Evolutionary conservation across 768 basidiomycete species (phyloP), one percentile per base, ranked within the genome.

Genomic region (Leccinum imitatum): DNA sequence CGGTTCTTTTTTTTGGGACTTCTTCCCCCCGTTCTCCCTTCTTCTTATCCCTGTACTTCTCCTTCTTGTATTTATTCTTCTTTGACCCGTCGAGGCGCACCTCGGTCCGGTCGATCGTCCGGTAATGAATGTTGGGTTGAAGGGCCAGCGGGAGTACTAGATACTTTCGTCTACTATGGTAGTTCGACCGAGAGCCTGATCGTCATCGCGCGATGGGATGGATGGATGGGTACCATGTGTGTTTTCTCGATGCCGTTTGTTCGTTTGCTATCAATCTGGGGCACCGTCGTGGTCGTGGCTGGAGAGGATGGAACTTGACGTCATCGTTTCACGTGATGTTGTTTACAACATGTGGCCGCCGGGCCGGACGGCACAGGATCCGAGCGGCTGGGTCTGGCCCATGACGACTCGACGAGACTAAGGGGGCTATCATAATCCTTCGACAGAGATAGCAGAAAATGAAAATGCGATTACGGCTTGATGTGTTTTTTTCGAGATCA

Each of bases 221-320:
- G 14, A 15, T 37, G 37, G 39, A 41, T 41, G 39, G 2, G 41
- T n/a, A 41, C 17, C 17, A n/a, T n/a, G n/a, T 41, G 0, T n/a
- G n/a, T 41, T 41, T 10, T 41, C 41, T 41, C 44, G 10, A 46
- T 19, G 10, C 44, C 19, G n/a, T 44, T 19, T 23, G 56, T 52
- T 59, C 39, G 33, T 59, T 25, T 52, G 31, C 6, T 3, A n/a
- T 41, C n/a, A 41, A 41, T 41, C 41, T 41, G 17, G 41, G 41
- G 17, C n/a, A n/a, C n/a, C 0, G 35, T 41, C 39, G 17, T 41
- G 7, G 39, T 17, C 39, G 39, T 39, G 39, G 39, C 17, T 17
- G 39, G 39, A 41, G 39, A 41, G 41, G 9, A n/a, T 44, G 37
- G 15, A 8, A 23, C 50, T 54, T 59, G 59, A 59, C 54, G 59